Base-by-base conservation (phyloP, 345 rosid species). In the Corchorus olitorius region DNA sequence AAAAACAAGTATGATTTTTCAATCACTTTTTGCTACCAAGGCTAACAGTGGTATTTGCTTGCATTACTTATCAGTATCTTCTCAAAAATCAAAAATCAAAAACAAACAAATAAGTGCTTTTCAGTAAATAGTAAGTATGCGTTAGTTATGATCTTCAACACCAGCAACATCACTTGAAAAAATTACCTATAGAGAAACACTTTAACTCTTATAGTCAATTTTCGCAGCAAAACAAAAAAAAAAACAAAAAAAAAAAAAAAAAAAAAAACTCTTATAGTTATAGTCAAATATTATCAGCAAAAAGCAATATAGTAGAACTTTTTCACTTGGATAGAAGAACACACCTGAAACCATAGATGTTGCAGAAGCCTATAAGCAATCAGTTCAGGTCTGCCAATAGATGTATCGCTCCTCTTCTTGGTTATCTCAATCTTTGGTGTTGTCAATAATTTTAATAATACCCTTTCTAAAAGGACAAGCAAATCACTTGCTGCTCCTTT, bases 301-400 rank as follows among this genome's bases (percentile, higher is more conserved):
- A 27, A 27, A 27, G 27, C 27, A 27, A 27, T 27, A 27, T 27
- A 27, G 27, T 52, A 33, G 27, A 50, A 50, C 10, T n/a, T 58
- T 49, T 69, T 16, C 52, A 52, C 16, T 17, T 16, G 43, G 65
- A 68, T 20, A 34, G 50, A 64, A 81, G 68, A 84, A 62, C 52
- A 87, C 77, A 93, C 98, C 97, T 94, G 94, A 88, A 81, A 82
- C 95, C 97, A 94, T 48, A 93, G 79, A 76, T 83, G 90, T 72
- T 78, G 89, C 85, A 93, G 79, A 79, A 90, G 85, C 88, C 95
- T 89, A 82, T 83, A 87, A 73, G 88, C 73, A 67, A 91, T 81
- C 71, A 85, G 81, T 77, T 90, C 98, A 65, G 81, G 88, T 55
- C 86, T 75, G 84, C 86, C 87, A 85, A 86, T 82, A 27, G 84